Percentiles rank a stretch among this genome's conserved stretches.
phyloP scores from a whole-genome alignment of 345 rosid genomes.

The Salix dunnii region DNA sequence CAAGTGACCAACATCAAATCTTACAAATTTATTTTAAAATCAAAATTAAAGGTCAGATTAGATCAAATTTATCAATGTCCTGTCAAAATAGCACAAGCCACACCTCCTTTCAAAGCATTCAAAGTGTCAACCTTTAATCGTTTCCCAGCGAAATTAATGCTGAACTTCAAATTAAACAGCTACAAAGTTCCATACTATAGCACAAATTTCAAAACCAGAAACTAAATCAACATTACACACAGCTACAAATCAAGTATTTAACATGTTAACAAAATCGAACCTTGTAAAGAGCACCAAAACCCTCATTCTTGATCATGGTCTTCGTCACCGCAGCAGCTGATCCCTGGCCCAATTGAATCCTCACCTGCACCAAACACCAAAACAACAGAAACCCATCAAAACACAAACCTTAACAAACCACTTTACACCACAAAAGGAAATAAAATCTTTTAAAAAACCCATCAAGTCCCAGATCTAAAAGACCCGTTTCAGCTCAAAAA shows the following conservation, averaged over 20 bases:
- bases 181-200: neutral
- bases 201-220: neutral
- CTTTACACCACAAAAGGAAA: neutral
- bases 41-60: neutral
- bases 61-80: neutral
- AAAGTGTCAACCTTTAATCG: neutral
- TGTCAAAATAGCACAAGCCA: neutral
- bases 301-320: slow-evolving; percentile 82
- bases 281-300: slow-evolving; percentile 90
- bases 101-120: neutral
- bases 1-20: neutral
- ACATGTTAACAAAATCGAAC: slow-evolving; percentile 28
- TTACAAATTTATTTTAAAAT: neutral
- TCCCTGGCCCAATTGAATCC: slow-evolving; percentile 98
- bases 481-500: slow-evolving; percentile 7
- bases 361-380: slow-evolving; percentile 58
- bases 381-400: slow-evolving; percentile 17
- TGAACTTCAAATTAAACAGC: neutral
- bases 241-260: neutral
- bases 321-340: slow-evolving; percentile 71
- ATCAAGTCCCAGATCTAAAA: slow-evolving; percentile 40
- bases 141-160: neutral
- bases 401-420: neutral
- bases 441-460: neutral
- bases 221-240: neutral